Evolutionary conservation across 441 rosid genomes (phyloP), one percentile per base, ranked within the genome.

Genomic region (Erysimum cheiri): DNA sequence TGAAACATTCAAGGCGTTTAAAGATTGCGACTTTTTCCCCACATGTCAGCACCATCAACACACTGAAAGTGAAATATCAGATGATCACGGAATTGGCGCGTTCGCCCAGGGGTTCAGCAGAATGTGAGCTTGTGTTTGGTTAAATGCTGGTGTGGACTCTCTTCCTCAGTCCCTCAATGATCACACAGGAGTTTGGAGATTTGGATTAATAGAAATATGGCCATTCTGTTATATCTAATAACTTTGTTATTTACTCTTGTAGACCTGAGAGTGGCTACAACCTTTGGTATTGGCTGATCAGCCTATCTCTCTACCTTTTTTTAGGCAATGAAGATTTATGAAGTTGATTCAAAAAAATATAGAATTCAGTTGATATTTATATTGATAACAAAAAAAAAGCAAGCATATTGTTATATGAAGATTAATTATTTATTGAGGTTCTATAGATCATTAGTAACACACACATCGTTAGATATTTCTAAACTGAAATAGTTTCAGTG

Each of bases 71-170:
- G 32, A 49, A 49, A 10, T 33, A 56, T 33, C 28, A 2, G 3
- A 56, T 56, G 60, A 17, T 35, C 28, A 56, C n/a, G 2, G 14
- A 35, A 36, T 17, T 56, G 61, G 43, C 61, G 26, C 28, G 14
- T 35, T 9, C 37, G 14, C 9, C 32, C 1, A 24, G 54, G 6
- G 32, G 54, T 49, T 49, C 54, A 2, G 13, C 14, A 24, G 15
- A 49, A 49, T 49, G 54, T 24, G 32, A 49, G 32, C 54, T 50
- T 50, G 8, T 24, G 15, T 49, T 50, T 50, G 55, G 3, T 50
- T 50, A 50, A 50, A 12, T 50, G 55, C 9, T 26, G 55, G 33
- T 12, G 14, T 49, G 55, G 33, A 26, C 14, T 49, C 14, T 49
- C 55, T 50, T 8, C 4, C 31, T 12, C 5, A 26, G 15, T 49